These are phyloP conservation scores for Megacollybia platyphylla DNA, from an alignment of 1,284 basidiomycete genomes.

Conservation along the genomic window DNA sequence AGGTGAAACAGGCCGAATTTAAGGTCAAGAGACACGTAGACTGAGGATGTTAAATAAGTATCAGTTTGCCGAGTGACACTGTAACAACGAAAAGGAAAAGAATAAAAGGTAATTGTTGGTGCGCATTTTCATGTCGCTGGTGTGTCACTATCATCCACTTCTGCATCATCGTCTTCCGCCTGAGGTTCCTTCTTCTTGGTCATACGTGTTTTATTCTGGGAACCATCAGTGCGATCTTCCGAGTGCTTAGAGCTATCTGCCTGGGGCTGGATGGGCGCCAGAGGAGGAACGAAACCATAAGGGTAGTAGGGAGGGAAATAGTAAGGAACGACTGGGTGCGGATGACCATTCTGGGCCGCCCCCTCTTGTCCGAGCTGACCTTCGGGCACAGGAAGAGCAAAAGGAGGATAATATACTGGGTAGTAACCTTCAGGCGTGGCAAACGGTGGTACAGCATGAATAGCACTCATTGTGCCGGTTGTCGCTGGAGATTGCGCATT, in stretches of 20 bases:
- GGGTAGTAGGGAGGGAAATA: constrained; percentile 25
- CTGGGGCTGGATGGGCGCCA: constrained; percentile 14
- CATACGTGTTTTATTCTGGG: not conserved
- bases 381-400: constrained; percentile 27
- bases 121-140: not conserved
- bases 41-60: constrained; percentile 5
- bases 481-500: constrained; percentile 15
- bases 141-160: not conserved
- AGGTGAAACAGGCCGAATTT: constrained; percentile 21
- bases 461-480: constrained; percentile 13
- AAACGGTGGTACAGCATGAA: constrained; percentile 3
- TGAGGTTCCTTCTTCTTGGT: not conserved
- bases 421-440: constrained; percentile 38
- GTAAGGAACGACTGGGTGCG: constrained; percentile 23
- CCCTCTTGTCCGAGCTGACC: constrained; percentile 21
- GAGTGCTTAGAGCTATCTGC: constrained; percentile 4
- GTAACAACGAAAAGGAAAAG: constrained; percentile 7
- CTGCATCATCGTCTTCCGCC: not conserved
- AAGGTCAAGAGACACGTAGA: constrained; percentile 29
- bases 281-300: constrained; percentile 22
- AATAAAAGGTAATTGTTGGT: not conserved
- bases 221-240: not conserved
- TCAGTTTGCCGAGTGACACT: constrained; percentile 6
- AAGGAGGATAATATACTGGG: constrained; percentile 40
- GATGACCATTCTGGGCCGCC: constrained; percentile 18